Evolutionary conservation across 1,284 basidiomycete genomes (phyloP).

Genomic region (Boletus hoseneyae): DNA sequence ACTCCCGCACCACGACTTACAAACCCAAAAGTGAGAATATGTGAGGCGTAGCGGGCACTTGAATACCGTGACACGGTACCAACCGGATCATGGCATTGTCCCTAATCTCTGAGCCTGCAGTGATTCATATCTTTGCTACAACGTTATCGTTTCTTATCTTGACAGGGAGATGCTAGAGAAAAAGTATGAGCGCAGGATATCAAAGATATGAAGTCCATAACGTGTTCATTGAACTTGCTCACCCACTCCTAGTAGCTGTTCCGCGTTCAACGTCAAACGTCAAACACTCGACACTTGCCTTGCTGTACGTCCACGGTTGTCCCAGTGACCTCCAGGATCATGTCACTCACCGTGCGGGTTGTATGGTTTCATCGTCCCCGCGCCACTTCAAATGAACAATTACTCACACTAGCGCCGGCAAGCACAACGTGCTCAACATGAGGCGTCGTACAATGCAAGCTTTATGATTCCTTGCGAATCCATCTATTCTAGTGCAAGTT

Average conservation of each 20-base stretch:
- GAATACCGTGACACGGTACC: no score
- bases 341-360: no score
- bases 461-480: conserved; percentile 28
- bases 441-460: conserved; percentile 28
- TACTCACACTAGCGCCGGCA: conserved; percentile 24
- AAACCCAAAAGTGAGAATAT: no score
- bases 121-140: no score
- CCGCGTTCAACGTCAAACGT: neutral
- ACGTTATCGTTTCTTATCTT: neutral
- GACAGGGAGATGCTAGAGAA: neutral
- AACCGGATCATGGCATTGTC: no score
- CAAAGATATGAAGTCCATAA: neutral
- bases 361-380: no score
- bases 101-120: no score
- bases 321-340: no score
- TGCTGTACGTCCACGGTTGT: neutral
- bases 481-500: conserved; percentile 15
- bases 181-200: neutral
- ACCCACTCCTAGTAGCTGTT: no score
- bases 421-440: conserved; percentile 34
- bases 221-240: no score
- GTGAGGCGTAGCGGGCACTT: no score
- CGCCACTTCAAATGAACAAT: conserved; percentile 26
- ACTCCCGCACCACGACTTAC: no score
- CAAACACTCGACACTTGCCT: neutral